These are phyloP conservation scores for Myriosclerotinia curreyana DNA, from an alignment of 2,329 filamentous ascomycete genomes.

Conservation along the genomic window DNA sequence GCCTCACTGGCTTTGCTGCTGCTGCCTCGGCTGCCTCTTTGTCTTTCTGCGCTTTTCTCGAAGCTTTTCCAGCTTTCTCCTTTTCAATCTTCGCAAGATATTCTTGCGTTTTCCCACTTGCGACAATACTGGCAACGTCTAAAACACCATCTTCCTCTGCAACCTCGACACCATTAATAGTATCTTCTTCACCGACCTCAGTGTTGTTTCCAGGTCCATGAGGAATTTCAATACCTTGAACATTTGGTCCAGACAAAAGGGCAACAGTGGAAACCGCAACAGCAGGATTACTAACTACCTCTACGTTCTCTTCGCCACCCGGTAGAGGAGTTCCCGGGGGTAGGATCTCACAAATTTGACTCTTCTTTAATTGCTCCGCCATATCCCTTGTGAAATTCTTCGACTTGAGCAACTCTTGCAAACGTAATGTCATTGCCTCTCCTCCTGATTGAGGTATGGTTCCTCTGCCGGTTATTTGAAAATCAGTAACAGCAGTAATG, in stretches of 20 bases:
- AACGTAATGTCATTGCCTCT: slow-evolving; percentile 75
- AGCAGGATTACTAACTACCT: slow-evolving; percentile 37
- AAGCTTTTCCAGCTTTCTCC: slow-evolving; percentile 53
- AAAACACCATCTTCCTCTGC: slow-evolving; percentile 68
- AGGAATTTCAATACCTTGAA: slow-evolving; percentile 38
- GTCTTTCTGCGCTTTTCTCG: slow-evolving; percentile 53
- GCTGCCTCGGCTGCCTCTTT: slow-evolving; percentile 48
- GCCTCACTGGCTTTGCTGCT: slow-evolving; percentile 53
- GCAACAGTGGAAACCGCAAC: slow-evolving; percentile 38
- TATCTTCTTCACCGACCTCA: slow-evolving; percentile 40
- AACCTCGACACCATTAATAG: slow-evolving; percentile 42
- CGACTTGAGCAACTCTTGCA: slow-evolving; percentile 62
- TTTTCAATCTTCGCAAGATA: slow-evolving; percentile 81
- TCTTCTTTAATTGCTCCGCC: slow-evolving; percentile 69
- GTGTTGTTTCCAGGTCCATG: slow-evolving; percentile 27
- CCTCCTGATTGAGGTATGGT: slow-evolving; percentile 70
- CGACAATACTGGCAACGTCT: slow-evolving; percentile 81
- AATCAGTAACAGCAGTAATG: slow-evolving; percentile 85
- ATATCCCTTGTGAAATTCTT: slow-evolving; percentile 62
- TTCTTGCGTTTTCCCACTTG: slow-evolving; percentile 75
- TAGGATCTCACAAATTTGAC: slow-evolving; percentile 63
- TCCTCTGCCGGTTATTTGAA: slow-evolving; percentile 64
- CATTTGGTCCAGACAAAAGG: slow-evolving; percentile 38
- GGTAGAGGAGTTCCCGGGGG: slow-evolving; percentile 50
- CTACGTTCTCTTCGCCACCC: slow-evolving; percentile 47